Evolutionary conservation across 2,329 filamentous ascomycete genomes (phyloP).

Genomic region (Trichocomaceae sp.): DNA sequence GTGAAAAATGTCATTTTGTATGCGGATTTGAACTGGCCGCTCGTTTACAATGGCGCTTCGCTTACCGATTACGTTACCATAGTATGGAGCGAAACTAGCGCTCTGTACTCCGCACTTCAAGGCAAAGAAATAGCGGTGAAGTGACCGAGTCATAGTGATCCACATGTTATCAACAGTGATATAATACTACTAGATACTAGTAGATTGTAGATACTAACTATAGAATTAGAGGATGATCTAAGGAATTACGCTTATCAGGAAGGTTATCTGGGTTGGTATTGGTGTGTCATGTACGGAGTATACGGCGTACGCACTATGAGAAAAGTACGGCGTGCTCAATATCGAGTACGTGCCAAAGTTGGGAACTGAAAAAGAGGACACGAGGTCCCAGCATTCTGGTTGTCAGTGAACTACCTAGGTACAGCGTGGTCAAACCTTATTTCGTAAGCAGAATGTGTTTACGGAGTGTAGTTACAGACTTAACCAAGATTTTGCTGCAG

Average conservation of each 20-base stretch:
- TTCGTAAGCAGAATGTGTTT: background rate
- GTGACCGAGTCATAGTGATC: background rate
- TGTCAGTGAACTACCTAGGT: no score
- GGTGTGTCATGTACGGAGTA: background rate
- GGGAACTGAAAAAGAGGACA: background rate
- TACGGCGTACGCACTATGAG: background rate
- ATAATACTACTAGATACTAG: background rate
- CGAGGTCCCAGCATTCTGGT: background rate
- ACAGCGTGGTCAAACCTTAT: background rate
- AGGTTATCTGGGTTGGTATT: background rate
- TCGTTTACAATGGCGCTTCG: no score
- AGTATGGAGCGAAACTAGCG: background rate
- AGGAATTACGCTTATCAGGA: background rate
- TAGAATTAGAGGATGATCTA: background rate
- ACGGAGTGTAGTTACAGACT: no score
- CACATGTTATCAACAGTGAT: no score
- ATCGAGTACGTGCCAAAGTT: no score
- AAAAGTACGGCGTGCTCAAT: background rate
- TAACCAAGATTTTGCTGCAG: background rate
- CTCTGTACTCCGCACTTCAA: background rate
- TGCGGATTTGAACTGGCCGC: no score
- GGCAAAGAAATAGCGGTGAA: background rate
- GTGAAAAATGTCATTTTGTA: no score
- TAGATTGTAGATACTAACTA: no score
- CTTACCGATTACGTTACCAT: no score